Evolutionary conservation across 768 basidiomycete species (phyloP), one percentile per base, ranked within the genome.

Genomic region (Serpula lacrymans): DNA sequence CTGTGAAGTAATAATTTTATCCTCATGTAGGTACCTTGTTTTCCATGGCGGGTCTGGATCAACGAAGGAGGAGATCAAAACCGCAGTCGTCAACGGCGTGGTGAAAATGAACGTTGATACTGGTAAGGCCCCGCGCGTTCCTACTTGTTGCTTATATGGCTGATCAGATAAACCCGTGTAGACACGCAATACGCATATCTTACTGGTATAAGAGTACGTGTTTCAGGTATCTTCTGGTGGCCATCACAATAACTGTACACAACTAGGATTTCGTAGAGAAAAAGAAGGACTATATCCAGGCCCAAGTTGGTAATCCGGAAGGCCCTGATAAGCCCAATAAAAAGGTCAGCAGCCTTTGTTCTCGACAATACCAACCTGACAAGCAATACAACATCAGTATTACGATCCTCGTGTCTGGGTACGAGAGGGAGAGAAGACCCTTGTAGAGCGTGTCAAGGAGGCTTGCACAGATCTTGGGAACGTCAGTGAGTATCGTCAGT

Each of bases 361-460:
- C n/a, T n/a, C n/a, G n/a, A n/a, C n/a, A n/a, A n/a, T n/a, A 43
- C 24, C 11, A 10, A 14, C 35, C 21, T 47, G 46, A 24, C 9
- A 16, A 8, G n/a, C n/a, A n/a, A n/a, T n/a, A n/a, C n/a, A n/a
- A 21, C 31, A 28, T 14, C 50, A 83, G 82, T 82, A 66, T 72
- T 91, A 91, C 71, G 88, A 92, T 64, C 89, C 89, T 33, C 86
- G 91, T 70, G 84, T 90, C 41, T 95, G 92, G 92, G 89, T 95
- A 39, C 84, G 91, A 57, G 88, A 92, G 68, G 90, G 89, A 53
- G 89, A 95, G 71, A 88, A 90, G 78, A 90, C 88, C 18, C 75
- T 94, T 48, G 43, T 63, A 43, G 74, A 62, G 45, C 86, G 92
- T 59, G 87, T 92, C 68, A 86, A 88, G 72, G 82, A 84, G 61